Evolutionary conservation across 2,329 filamentous ascomycete species (phyloP), one percentile per base, ranked within the genome.

Genomic region (Coleophoma cylindrospora): DNA sequence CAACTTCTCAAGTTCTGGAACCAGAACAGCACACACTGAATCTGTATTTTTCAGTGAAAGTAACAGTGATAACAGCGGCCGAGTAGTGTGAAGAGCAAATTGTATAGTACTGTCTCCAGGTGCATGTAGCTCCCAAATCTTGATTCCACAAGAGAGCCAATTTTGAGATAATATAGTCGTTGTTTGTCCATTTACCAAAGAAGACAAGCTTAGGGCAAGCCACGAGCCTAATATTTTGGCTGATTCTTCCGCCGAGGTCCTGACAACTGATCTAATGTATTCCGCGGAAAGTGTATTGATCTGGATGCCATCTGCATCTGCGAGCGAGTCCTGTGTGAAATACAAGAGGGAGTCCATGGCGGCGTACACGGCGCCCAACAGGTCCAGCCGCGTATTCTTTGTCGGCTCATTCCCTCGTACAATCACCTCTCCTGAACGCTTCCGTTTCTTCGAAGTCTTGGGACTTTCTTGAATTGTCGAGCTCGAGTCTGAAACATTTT

Each of bases 361-460:
- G n/a, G 45, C 47, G 40, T 52, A 59, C 27, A 65, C 56, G 4
- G 61, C 54, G 12, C 53, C 51, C 19, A 59, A 32, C 33, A 65
- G 17, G n/a, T 40, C 40, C 19, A n/a, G 10, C 15, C 45, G 27
- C 13, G 48, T 41, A 33, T 50, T 32, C 13, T 43, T 45, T 3
- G 43, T 48, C 13, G 19, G 34, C 27, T 37, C 22, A 9, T 19
- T 34, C 21, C 46, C 34, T 21, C 54, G 51, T 19, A 40, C 33
- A 19, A 63, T 40, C 7, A 60, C 32, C 40, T 63, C 58, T 34
- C 61, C 61, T 2, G 58, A 55, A 12, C 59, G 55, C 43, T 61
- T 67, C 32, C 64, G 56, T 47, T 66, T 67, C 54, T 64, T 65
- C 2, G 54, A 66, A 50, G 38, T 60, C 65, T 70, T 70, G 6